These are phyloP conservation scores for Bothriochloa decipiens DNA, from an alignment of 176 grass and related monocot genomes.

Conservation along the genomic window DNA sequence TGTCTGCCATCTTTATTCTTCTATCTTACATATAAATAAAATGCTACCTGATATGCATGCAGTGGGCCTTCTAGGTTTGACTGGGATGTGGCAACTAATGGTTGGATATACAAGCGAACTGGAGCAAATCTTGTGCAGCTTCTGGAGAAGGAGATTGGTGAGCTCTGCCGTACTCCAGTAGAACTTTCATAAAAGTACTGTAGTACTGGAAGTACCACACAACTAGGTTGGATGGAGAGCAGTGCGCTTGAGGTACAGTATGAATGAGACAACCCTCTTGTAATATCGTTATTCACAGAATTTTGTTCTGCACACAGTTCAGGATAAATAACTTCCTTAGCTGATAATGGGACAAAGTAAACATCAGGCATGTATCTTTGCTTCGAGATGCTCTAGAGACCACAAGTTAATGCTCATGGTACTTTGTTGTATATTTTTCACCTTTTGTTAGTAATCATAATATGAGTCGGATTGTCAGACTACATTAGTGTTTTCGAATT, in stretches of 20 bases:
- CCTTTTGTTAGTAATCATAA: not conserved
- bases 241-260: not conserved
- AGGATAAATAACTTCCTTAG: conserved; percentile 3
- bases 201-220: not conserved
- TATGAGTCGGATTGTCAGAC: not conserved
- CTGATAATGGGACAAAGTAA: not conserved
- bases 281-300: not conserved
- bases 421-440: not conserved
- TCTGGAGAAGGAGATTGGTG: conserved; percentile 64
- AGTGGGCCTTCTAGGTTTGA: conserved; percentile 87
- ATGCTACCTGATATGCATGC: conserved; percentile 24
- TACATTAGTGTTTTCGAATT: not conserved
- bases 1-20: not conserved
- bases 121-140: conserved; percentile 64
- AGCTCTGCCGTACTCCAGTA: conserved; percentile 60
- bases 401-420: not conserved
- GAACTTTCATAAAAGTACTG: conserved; percentile 70
- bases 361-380: not conserved
- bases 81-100: conserved; percentile 58
- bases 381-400: not conserved
- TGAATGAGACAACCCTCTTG: not conserved
- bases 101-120: conserved; percentile 83
- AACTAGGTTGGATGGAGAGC: not conserved
- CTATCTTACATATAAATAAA: not conserved
- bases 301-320: not conserved